Base-by-base conservation (phyloP, 345 rosid species). In the Mercurialis annua region DNA sequence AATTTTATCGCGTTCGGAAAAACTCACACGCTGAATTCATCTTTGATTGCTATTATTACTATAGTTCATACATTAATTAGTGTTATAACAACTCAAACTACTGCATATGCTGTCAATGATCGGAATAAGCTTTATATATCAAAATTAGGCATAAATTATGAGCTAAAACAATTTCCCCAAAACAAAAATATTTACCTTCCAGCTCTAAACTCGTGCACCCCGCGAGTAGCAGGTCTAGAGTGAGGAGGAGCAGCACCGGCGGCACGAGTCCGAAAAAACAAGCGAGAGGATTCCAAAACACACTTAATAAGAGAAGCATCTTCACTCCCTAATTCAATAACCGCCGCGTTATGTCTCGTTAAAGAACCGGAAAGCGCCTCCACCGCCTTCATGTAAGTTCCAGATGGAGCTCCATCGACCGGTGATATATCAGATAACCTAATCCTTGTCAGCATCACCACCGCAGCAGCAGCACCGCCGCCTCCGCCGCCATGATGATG, bases 331-430 rank as follows among this genome's bases (percentile, higher is more conserved):
- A 94, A 69, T 75, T 91, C 97, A 64, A 94, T 89, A 67, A 91
- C 86, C 2, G 87, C 95, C 9, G 99, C 92, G 73, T 94, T 94
- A 69, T 85, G 82, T 69, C 87, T 81, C 81, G 80, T 85, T 79
- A 94, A 71, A 48, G 99, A 94, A 58, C 84, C 81, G n/a, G 96
- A 85, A 24, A 91, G 76, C 29, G 90, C 85, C 80, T 91, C 99
- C 27, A 91, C 95, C 2, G 97, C 95, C 83, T 81, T 84, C 27
- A 63, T 54, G 70, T 87, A 94, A 18, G 84, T 33, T 38, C 79
- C 82, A 10, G 71, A 66, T 30, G 97, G 92, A 44, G 91, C 87
- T 53, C 99, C 99, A 49, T 90, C 97, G 48, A 87, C 86, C 21
- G 92, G 83, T 18, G 80, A 38, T 31, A 94, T 78, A 43, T 94